Base-by-base conservation (phyloP, 2,329 filamentous ascomycete species). In the Lecanosticta acicola region DNA sequence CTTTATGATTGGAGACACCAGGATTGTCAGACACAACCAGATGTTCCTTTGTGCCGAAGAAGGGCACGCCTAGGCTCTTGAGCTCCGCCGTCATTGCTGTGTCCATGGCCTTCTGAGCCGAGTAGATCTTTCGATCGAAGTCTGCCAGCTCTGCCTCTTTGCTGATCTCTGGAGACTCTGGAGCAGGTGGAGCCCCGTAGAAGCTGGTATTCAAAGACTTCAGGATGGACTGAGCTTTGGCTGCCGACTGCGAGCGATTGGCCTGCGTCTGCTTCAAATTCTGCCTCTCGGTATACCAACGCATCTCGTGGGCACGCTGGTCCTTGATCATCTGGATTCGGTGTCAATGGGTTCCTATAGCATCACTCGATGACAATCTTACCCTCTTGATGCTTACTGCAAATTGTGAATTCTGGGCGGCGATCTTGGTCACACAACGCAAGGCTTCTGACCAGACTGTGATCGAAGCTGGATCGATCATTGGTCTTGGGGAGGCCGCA, bases 111-210 rank as follows among this genome's bases (percentile, higher is more conserved):
- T 66, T 65, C 41, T 77, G 75, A 2, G 80, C 80, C 44, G 69
- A 72, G 55, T 83, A 77, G 13, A 85, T 77, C 58, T 85, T 85
- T 42, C 66, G 64, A 53, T 84, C 80, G 58, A 80, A 84, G 16
- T 69, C 68, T 21, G 67, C 60, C 5, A 85, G 64, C 60, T 85
- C 81, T 39, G 71, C 68, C 26, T 72, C 62, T 38, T 80, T 56
- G 32, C 56, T 53, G 1, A 48, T 44, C 38, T 57, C 54, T 2
- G 49, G 45, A 17, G 37, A 20, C 4, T 50, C 46, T 2, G 48
- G 29, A 20, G 42, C 46, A 4, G 44, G 42, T 39, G 48, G 48
- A 21, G 37, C 37, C 19, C 37, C 44, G 33, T 47, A 48, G 39
- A 44, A 42, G 39, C 38, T 47, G 16, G 41, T 44, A 40, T 54